Base-by-base conservation (phyloP, 495 filamentous ascomycete genomes). In the Aspergillus wentii region DNA sequence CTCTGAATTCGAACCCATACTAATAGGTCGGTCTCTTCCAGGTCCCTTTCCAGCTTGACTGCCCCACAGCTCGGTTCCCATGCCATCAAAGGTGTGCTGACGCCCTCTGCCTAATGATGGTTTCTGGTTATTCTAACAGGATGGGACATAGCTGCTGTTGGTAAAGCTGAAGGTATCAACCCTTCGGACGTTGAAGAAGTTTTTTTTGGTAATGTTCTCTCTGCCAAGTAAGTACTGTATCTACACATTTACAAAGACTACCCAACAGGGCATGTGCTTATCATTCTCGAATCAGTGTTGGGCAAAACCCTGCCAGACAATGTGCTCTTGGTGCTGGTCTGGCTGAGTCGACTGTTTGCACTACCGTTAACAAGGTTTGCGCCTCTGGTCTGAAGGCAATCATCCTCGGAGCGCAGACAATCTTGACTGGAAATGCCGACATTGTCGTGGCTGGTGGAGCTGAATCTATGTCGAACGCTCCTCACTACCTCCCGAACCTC, bases 291-390 rank as follows among this genome's bases (percentile, higher is more conserved):
- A 27, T 34, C 52, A 98, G 92, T 66, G 78, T 97, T 53, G 92
- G 92, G 39, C 92, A 98, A 65, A 94, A 94, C 59, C 92, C 92
- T 37, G 89, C 94, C 37, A 82, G 94, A 33, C 92, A 98, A 69
- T 94, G 86, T 60, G 88, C 89, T 38, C 72, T 98, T 53, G 74
- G 77, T 49, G 92, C 88, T 46, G 92, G 92, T 33, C 83, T 98
- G 38, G 61, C 75, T 2, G 69, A 92, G 13, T 71, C 75, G 10
- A 85, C 83, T 35, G 79, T 95, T 52, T 85, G 82, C 68, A 97
- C 94, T 28, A 94, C 89, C 19, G 76, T 98, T 41, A 98, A 97
- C 82, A 98, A 98, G 70, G 92, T 98, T 52, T 98, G 92, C 75
- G 92, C 92, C 40, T 95, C 88, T 31, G 78, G 80, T 28, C 55